Percentiles rank a stretch among this genome's conserved stretches.
phyloP scores from a whole-genome alignment of 306 rosid species.

The Prunus campanulata region DNA sequence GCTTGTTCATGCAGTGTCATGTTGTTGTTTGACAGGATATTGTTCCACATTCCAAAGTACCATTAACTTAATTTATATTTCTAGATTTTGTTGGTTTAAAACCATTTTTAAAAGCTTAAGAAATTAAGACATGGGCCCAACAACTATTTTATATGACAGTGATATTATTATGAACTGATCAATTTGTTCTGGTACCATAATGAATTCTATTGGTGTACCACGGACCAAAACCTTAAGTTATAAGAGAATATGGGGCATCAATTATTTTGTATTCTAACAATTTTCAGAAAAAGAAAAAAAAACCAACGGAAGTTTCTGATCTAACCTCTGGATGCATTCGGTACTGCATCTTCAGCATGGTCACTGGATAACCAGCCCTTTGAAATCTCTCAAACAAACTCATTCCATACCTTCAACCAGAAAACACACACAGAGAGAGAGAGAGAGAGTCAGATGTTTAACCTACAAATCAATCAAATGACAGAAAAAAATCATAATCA shows the following conservation, averaged over 20 bases:
- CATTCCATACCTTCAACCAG: slow-evolving; percentile 64
- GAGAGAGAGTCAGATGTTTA: slow-evolving; percentile 3
- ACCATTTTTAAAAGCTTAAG: neutral
- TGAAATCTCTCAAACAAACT: slow-evolving; percentile 89
- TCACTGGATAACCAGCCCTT: slow-evolving; percentile 86
- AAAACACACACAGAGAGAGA: slow-evolving; percentile 15
- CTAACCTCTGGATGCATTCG: slow-evolving; percentile 99
- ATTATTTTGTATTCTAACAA: neutral
- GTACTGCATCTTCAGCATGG: slow-evolving; percentile 94
- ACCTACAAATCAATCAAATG: neutral
- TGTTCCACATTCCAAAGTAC: neutral
- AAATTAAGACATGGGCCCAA: neutral
- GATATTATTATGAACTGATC: neutral
- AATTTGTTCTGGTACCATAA: neutral
- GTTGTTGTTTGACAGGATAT: no score
- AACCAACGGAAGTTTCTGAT: slow-evolving; percentile 10
- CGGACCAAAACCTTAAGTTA: neutral
- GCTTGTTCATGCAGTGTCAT: no score
- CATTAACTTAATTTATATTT: neutral
- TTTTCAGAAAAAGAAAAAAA: neutral
- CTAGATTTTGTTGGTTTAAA: neutral
- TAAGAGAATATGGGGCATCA: neutral
- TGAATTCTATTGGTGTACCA: neutral
- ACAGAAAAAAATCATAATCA: neutral
- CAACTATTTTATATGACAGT: neutral